Evolutionary conservation across 345 rosid species (phyloP), one percentile per base, ranked within the genome.

Genomic region (Citrus australasica): DNA sequence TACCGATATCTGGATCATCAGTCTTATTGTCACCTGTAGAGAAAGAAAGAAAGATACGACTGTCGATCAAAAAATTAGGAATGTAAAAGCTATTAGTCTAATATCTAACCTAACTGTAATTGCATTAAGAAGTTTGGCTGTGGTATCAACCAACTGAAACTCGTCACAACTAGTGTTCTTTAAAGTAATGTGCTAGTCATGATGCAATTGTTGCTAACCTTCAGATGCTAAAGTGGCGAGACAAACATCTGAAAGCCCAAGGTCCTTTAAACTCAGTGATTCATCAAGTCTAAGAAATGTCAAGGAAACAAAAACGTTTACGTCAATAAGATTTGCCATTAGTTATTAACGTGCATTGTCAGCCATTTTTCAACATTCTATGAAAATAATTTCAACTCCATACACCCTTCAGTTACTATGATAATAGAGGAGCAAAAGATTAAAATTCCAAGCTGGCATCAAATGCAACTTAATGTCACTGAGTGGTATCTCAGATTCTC

Each of bases 211-310:
- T 60, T 17, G 60, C 83, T 75, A 60, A 85, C 91, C 90, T 87
- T 83, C 79, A 69, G 87, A 84, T 69, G 94, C 94, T 89, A 92
- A 81, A 79, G 90, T 84, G 77, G 97, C 97, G 74, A 95, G 97
- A 85, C 97, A 91, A 72, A 88, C 86, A 66, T 91, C 94, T 4
- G 97, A 95, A 55, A 93, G 90, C 69, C 98, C 98, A 51, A 90
- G 89, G 56, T 82, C 90, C 88, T 88, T 90, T 77, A 95, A 79
- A 82, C 89, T 89, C 81, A 90, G 46, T 22, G 92, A 88, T 59
- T 91, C 97, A 78, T 91, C 92, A 76, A 90, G 84, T 69, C 97
- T 95, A 48, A 7, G 59, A 21, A 70, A 77, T 69, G 73, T 85
- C 59, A 83, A 86, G 90, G 73, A 79, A 68, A 66, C 42, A 80